These are phyloP conservation scores for Comarum palustre DNA, from an alignment of 306 rosid genomes.

Conservation along the genomic window DNA sequence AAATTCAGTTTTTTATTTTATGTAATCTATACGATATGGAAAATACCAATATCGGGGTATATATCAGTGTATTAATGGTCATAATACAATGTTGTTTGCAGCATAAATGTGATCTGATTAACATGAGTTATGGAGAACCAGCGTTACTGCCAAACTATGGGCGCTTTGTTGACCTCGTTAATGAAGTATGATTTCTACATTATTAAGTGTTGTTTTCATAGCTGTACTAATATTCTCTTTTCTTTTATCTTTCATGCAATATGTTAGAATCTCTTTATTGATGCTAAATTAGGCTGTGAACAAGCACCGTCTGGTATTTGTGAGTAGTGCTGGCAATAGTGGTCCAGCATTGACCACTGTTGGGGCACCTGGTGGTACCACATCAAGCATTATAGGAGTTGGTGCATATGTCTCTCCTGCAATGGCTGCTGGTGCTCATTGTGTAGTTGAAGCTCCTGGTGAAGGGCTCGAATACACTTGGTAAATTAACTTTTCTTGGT, in stretches of 20 bases:
- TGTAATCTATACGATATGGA: conserved; percentile 4
- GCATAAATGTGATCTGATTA: conserved; percentile 94
- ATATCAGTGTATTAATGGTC: conserved; percentile 18
- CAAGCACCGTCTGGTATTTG: conserved; percentile 78
- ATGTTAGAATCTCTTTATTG: conserved; percentile 24
- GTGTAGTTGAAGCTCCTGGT: conserved; percentile 83
- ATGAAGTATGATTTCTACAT: conserved; percentile 56
- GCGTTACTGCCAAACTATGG: conserved; percentile 91
- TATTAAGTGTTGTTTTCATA: conserved; percentile 21
- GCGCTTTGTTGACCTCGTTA: conserved; percentile 92
- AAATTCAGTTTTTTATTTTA: conserved; percentile 16
- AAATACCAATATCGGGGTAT: conserved; percentile 17
- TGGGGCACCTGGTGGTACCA: conserved; percentile 98
- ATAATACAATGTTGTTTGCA: conserved; percentile 40
- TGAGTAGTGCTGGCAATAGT: conserved; percentile 97
- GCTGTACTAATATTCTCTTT: background rate
- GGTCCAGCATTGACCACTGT: conserved; percentile 98
- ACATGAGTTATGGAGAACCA: conserved; percentile 97
- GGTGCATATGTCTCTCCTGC: conserved; percentile 97
- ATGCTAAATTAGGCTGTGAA: conserved; percentile 63
- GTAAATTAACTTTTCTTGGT: conserved; percentile 41
- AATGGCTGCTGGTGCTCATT: conserved; percentile 98
- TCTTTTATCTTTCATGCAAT: conserved; percentile 26
- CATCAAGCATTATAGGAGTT: conserved; percentile 88
- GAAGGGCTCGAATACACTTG: conserved; percentile 98